These are phyloP conservation scores for Thelonectria rubi DNA, from an alignment of 2,329 filamentous ascomycete species.

Conservation along the genomic window DNA sequence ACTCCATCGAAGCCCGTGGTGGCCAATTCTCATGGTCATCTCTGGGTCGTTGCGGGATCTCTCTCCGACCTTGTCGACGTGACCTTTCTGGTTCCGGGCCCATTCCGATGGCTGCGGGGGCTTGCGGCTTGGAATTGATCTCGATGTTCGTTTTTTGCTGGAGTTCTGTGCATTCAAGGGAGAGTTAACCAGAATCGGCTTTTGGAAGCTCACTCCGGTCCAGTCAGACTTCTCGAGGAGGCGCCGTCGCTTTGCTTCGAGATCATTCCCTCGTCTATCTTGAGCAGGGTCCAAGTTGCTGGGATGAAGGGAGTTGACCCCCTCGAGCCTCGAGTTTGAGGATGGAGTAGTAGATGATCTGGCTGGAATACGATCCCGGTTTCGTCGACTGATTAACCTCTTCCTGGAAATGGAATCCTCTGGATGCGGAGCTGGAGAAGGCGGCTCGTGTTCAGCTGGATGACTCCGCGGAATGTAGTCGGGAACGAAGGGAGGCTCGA, in stretches of 20 bases:
- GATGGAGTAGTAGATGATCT: background rate
- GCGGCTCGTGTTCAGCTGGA: background rate
- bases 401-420: conserved; percentile 23
- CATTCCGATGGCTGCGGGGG: background rate
- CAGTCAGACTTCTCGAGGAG: conserved; percentile 44
- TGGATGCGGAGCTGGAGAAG: conserved; percentile 5
- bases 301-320: background rate
- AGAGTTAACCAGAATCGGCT: conserved; percentile 38
- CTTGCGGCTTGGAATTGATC: background rate
- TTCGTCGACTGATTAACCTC: conserved; percentile 23
- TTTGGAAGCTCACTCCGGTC: conserved; percentile 46
- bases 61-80: background rate
- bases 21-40: conserved; percentile 44
- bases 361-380: background rate
- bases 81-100: background rate
- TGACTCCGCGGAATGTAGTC: conserved; percentile 36
- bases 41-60: background rate
- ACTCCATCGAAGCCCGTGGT: conserved; percentile 44
- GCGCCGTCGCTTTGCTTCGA: conserved; percentile 38
- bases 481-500: conserved; percentile 39
- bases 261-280: conserved; percentile 12
- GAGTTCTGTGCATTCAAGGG: conserved; percentile 22
- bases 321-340: background rate
- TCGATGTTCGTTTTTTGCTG: conserved; percentile 2
- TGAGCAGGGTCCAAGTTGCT: background rate